Conservation (phyloP, 305 asterid species). For the Fraxinus platypoda region DNA sequence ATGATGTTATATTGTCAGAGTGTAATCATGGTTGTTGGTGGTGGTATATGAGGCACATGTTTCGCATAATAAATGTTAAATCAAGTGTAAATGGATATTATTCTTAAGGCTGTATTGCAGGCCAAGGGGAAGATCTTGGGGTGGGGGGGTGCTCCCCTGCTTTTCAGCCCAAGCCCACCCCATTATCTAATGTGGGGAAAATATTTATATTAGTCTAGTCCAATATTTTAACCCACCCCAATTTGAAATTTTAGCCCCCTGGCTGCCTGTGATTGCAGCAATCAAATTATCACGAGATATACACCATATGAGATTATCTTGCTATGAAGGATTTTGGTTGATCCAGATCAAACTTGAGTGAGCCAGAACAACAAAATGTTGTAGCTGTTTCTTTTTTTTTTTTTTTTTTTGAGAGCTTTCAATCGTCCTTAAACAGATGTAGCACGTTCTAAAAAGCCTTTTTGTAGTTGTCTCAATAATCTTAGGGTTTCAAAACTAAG, state of each 20-base stretch:
- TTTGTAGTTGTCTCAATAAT: background rate
- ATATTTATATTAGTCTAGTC: background rate
- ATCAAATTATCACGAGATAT: background rate
- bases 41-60: background rate
- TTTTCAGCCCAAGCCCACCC: background rate
- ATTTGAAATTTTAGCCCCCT: background rate
- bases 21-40: background rate
- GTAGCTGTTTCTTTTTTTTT: background rate
- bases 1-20: background rate
- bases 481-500: background rate
- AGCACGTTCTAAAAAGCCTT: background rate
- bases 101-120: background rate
- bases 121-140: background rate
- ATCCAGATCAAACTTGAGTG: background rate
- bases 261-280: background rate
- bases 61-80: background rate
- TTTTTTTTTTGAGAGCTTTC: background rate
- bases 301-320: background rate
- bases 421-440: background rate
- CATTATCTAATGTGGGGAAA: background rate
- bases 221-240: background rate
- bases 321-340: background rate
- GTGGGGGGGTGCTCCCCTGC: background rate
- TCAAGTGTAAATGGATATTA: background rate
- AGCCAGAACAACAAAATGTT: background rate